Base-by-base conservation (phyloP, 345 rosid species). In the Salix caprea region DNA sequence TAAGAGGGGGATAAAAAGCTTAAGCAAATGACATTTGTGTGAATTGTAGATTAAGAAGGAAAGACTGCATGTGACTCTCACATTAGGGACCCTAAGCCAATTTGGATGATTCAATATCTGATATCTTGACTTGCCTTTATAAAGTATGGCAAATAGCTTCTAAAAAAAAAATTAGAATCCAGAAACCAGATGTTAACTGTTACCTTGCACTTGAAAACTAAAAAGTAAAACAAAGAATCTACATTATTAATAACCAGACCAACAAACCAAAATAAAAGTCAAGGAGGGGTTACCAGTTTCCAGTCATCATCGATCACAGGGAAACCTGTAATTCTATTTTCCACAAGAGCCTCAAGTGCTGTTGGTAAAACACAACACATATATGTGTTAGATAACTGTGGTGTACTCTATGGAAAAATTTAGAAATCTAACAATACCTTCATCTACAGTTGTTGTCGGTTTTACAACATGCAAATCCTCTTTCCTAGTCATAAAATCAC, bases 221-320 rank as follows among this genome's bases (percentile, higher is more conserved):
- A 58, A 76, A 56, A 56, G 39, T 5, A 7, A 44, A 23, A 40
- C 8, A 61, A 37, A 15, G n/a, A 65, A 65, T 26, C 34, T 0
- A 34, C 40, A 30, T 15, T 65, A 34, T 13, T 18, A 65, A 18
- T 9, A 28, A 1, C 68, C n/a, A 70, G 66, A 42, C 26, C 13
- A 44, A 23, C 28, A 58, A n/a, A 58, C 62, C 14, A 58, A 58
- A 58, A 1, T n/a, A 4, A n/a, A 58, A 23, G 15, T 9, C 34
- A 70, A 75, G 26, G 4, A 58, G 6, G 52, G 60, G 12, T 82
- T 90, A 96, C 98, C 94, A 91, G 86, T 26, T 81, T 91, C 97
- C 97, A 96, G 58, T 93, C 84, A 75, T 93, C 97, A 79, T 93
- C 93, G 58, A 91, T 83, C 80, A 93, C 98, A 54, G 99, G 99